Evolutionary conservation across 2,329 filamentous ascomycete species (phyloP), one percentile per base, ranked within the genome.

Genomic region (Mariannaea elegans): DNA sequence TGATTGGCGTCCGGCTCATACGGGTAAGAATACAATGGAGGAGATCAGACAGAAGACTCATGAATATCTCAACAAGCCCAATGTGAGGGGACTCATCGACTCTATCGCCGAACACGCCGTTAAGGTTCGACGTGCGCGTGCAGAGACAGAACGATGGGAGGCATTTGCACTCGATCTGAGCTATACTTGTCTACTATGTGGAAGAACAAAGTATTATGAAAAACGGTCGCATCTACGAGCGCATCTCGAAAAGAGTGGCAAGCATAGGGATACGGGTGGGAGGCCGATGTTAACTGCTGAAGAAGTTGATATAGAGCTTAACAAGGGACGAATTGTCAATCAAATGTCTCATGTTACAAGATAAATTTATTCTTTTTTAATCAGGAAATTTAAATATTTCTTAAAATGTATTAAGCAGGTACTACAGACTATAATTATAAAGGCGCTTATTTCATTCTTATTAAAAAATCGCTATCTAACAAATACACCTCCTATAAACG

Each of bases 1-100:
- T 29, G 58, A 58, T 1, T 61, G 61, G 61, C 52, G 44, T 0
- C 61, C 61, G 0, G 3, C n/a, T 1, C 23, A 21, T 7, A 59
- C 54, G 0, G 59, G 59, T 0, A 1, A 48, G 2, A 46, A 7
- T 0, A 63, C 54, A 0, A n/a, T 63, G 8, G 6, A 7, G 0
- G 18, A 32, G 0, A 59, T 62, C 0, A 21, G 16, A 16, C 1
- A 3, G 0, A 12, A 27, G 2, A 55, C 58, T 0, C 3, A 7
- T 0, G 2, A 3, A 0, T 63, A 62, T 24, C 46, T 63, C 4
- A 2, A 16, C 0, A 32, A 21, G 34, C 8, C 13, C n/a, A 16
- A 19, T 14, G 34, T 16, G 16, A 29, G 14, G 21, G 9, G 18
- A 1, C 12, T 19, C 12, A 51, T 51, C 12, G 10, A 42, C 10